Evolutionary conservation across 371 early-diverging fungal species (phyloP), one percentile per base, ranked within the genome.

Genomic region (Lichtheimia ornata): DNA sequence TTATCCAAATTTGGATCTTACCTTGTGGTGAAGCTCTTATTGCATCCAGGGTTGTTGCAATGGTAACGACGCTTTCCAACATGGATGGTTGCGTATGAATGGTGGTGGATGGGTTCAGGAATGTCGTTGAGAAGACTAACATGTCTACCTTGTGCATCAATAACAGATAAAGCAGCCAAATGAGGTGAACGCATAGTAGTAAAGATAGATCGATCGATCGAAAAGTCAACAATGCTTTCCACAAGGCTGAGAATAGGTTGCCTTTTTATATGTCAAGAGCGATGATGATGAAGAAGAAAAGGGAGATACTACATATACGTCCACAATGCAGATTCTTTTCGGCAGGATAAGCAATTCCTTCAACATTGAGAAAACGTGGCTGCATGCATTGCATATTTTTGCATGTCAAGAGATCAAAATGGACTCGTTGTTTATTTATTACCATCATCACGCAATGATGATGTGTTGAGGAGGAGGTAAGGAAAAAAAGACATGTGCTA

Each of bases 1-100:
- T 22, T 22, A 22, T 22, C 22, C 12, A 35, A 13, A 56, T 20
- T 12, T 11, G 22, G 20, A 47, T 4, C 47, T 61, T 78, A 82
- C 84, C 84, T 84, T 0, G 86, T 85, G 14, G 84, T 83, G 61
- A 85, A 85, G 53, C 82, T 76, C 62, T 84, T 85, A 65, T 81
- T 74, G 66, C 86, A 85, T 6, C 75, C 76, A 2, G 73, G 75
- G 55, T 67, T 76, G 7, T 68, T 70, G 63, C 84, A 85, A 53
- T 77, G 79, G 58, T 82, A 82, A 53, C 77, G 72, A 60, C 81
- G 74, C 59, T 76, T 76, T 22, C 65, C 55, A 18, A 56, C 40
- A 17, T 47, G 15, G 13, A 54, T 22, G 22, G 22, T 0, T 43
- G 59, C 12, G 28, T 24, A 4, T 43, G 11, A 51, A 30, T 56